Evolutionary conservation across 1,284 basidiomycete species (phyloP).

Genomic region (Schizophyllum commune): DNA sequence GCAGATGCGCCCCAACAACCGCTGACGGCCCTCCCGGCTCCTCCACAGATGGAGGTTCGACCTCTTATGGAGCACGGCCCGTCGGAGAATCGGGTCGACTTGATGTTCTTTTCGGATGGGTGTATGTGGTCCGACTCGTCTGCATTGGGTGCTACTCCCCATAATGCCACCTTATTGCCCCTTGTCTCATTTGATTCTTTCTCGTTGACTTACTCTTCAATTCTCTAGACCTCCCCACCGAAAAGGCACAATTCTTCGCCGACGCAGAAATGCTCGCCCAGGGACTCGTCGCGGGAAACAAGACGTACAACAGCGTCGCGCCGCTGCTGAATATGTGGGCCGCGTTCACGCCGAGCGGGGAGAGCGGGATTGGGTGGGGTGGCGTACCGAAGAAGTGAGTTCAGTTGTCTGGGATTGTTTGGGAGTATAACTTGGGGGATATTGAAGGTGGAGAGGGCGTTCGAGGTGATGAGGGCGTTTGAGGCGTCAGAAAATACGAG

Average conservation of each 20-base stretch:
- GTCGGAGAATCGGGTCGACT: constrained; percentile 58
- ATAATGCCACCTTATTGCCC: too few species aligned
- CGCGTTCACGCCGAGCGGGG: constrained; percentile 66
- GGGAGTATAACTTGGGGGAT: too few species aligned
- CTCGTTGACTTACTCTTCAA: background rate
- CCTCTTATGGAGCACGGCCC: constrained; percentile 58
- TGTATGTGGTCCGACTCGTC: constrained; percentile 39
- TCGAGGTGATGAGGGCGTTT: too few species aligned
- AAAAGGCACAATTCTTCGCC: constrained; percentile 58
- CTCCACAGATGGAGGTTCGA: constrained; percentile 45
- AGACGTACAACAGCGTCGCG: constrained; percentile 70
- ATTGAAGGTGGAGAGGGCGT: too few species aligned
- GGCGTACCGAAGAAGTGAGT: background rate
- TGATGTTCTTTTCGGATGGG: constrained; percentile 79
- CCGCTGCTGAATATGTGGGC: constrained; percentile 81
- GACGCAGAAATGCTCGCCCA: constrained; percentile 64
- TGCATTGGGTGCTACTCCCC: too few species aligned
- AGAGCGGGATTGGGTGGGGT: constrained; percentile 16
- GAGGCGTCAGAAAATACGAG: too few species aligned
- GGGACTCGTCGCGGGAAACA: constrained; percentile 49
- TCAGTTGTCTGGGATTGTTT: too few species aligned
- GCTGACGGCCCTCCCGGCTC: background rate
- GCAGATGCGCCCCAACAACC: background rate
- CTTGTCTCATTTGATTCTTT: too few species aligned
- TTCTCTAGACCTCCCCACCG: constrained; percentile 16